Percentiles rank a stretch among this genome's conserved stretches.
phyloP scores from a whole-genome alignment of 345 rosid species.

The Corchorus capsularis region DNA sequence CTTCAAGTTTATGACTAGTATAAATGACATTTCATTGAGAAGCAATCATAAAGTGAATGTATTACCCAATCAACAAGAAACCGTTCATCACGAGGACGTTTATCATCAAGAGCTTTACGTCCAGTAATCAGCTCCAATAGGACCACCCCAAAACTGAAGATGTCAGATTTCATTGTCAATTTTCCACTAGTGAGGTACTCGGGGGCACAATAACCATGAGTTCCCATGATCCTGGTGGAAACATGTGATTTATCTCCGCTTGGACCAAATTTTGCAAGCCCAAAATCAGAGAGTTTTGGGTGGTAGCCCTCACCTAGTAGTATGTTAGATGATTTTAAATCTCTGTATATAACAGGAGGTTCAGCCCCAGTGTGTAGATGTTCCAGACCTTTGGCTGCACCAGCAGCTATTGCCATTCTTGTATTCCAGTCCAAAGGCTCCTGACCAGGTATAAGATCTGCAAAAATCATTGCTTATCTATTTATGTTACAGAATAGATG shows the following conservation, averaged over 20 bases:
- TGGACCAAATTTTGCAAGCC: constrained; percentile 78
- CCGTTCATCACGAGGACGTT: constrained; percentile 28
- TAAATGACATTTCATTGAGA: constrained; percentile 1
- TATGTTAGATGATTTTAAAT: constrained; percentile 65
- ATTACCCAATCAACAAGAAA: constrained; percentile 63
- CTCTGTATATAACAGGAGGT: constrained; percentile 66
- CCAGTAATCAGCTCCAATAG: constrained; percentile 71
- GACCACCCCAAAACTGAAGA: constrained; percentile 73
- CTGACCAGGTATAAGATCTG: constrained; percentile 40
- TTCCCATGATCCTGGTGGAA: constrained; percentile 73
- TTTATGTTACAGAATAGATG: background rate
- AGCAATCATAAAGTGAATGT: background rate
- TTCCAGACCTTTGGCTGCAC: constrained; percentile 64
- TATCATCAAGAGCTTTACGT: constrained; percentile 42
- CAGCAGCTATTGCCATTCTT: constrained; percentile 63
- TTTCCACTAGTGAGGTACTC: constrained; percentile 63
- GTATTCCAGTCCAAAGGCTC: constrained; percentile 61
- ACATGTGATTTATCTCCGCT: constrained; percentile 55
- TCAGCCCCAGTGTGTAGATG: constrained; percentile 56
- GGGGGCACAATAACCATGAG: constrained; percentile 77
- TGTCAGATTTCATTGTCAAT: constrained; percentile 58
- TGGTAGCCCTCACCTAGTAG: constrained; percentile 47
- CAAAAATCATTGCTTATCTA: constrained; percentile 11
- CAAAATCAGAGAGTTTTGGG: constrained; percentile 73
- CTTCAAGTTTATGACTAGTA: background rate